A percentile compares a stretch with the other conserved stretches of the same genome.
Conservation (phyloP, 305 asterid genomes). For the Striga hermonthica region DNA sequence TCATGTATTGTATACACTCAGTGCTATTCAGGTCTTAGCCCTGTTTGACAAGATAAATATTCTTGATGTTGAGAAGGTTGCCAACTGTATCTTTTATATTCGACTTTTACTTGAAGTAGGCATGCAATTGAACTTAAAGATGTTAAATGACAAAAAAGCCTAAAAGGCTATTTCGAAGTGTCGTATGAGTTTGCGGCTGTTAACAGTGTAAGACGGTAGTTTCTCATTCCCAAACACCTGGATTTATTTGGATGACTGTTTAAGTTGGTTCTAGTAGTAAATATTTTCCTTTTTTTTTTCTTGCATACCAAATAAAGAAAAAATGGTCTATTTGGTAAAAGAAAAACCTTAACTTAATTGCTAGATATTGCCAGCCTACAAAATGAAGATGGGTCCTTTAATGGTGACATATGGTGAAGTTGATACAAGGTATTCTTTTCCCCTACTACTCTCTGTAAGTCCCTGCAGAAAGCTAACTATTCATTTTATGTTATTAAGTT, state of each 20-base stretch:
- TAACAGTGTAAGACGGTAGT: neutral
- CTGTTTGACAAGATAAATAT: conserved; percentile 70
- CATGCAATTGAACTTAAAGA: too few species aligned
- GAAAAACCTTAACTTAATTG: conserved; percentile 40
- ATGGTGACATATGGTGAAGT: conserved; percentile 91
- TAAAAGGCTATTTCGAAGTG: too few species aligned
- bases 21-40: conserved; percentile 89
- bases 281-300: conserved; percentile 1
- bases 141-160: too few species aligned
- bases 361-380: conserved; percentile 78
- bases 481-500: neutral
- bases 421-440: conserved; percentile 62
- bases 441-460: conserved; percentile 15
- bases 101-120: too few species aligned
- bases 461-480: conserved; percentile 10
- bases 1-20: conserved; percentile 71
- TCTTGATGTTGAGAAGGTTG: conserved; percentile 73
- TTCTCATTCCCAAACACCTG: too few species aligned
- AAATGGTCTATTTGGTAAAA: neutral
- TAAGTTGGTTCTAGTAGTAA: neutral
- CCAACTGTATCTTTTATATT: conserved; percentile 63
- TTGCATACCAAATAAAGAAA: neutral
- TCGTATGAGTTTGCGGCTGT: too few species aligned
- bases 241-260: neutral
- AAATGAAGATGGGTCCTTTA: conserved; percentile 87